Evolutionary conservation across 192 early-diverging fungal species (phyloP).

Genomic region (Backusella australiensis): DNA sequence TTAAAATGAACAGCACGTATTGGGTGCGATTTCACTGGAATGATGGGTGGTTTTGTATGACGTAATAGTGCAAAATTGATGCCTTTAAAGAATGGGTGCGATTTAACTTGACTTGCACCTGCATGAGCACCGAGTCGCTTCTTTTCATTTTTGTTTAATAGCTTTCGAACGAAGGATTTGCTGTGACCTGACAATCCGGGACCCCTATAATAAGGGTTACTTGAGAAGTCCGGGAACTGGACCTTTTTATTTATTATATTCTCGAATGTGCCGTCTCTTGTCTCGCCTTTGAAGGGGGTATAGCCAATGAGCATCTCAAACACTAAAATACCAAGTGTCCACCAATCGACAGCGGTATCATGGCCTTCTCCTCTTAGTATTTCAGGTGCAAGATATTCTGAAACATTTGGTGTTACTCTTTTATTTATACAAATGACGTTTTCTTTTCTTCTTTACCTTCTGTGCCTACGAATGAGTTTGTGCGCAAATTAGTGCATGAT

Average conservation of each 20-base stretch:
- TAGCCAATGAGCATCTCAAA: conserved; percentile 69
- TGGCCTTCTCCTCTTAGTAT: conserved; percentile 40
- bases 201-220: background rate
- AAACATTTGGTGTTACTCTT: conserved; percentile 59
- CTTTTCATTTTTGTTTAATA: conserved; percentile 89
- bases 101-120: conserved; percentile 92
- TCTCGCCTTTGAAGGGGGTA: conserved; percentile 67
- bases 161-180: conserved; percentile 77
- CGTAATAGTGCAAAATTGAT: conserved; percentile 92
- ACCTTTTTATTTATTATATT: conserved; percentile 83
- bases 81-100: conserved; percentile 85
- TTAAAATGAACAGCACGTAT: conserved; percentile 57
- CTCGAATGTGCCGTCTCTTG: conserved; percentile 60
- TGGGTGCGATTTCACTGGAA: conserved; percentile 45
- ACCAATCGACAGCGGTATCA: conserved; percentile 61
- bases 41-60: conserved; percentile 79
- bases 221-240: conserved; percentile 55
- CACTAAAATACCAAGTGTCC: conserved; percentile 68
- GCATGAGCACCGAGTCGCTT: conserved; percentile 84
- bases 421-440: conserved; percentile 77
- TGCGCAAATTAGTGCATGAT: conserved; percentile 1
- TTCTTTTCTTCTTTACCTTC: conserved; percentile 61
- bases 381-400: conserved; percentile 37
- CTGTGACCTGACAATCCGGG: conserved; percentile 38
- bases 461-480: background rate